Conservation (phyloP, 169 alveolate species). For the Theileria orientalis region DNA sequence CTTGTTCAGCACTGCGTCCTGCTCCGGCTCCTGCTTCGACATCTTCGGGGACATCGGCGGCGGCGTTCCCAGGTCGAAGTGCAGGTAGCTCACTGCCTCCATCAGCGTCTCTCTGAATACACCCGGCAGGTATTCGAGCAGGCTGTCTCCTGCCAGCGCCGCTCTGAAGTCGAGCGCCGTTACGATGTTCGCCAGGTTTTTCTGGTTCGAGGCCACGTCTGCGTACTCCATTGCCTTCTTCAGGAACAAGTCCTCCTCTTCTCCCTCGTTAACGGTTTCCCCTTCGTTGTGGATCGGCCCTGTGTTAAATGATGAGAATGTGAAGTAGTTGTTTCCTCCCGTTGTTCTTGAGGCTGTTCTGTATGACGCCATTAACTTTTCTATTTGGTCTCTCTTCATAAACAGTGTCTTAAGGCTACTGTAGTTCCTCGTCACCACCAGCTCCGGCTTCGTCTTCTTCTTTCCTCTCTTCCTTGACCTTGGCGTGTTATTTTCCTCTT, state of each 20-base stretch:
- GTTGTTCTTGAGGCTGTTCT: constrained; percentile 16
- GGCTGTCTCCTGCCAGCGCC: constrained; percentile 38
- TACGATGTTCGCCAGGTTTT: constrained; percentile 33
- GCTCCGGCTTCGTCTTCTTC: background rate
- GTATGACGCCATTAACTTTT: constrained; percentile 21
- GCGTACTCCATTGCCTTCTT: constrained; percentile 51
- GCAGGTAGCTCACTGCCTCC: constrained; percentile 27
- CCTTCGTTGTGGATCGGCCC: constrained; percentile 4
- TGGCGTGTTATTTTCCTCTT: background rate
- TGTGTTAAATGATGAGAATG: background rate
- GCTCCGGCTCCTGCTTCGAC: background rate
- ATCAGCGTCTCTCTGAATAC: constrained; percentile 39
- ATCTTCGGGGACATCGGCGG: constrained; percentile 32
- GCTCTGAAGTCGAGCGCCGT: constrained; percentile 47
- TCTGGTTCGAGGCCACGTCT: constrained; percentile 59
- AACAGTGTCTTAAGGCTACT: constrained; percentile 17
- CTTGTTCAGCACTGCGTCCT: constrained; percentile 4
- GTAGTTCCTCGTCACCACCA: constrained; percentile 28
- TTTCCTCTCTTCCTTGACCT: background rate
- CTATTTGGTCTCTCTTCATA: constrained; percentile 31
- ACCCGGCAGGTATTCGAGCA: constrained; percentile 28
- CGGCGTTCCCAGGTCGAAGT: constrained; percentile 65
- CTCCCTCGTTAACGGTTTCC: background rate
- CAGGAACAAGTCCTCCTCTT: background rate
- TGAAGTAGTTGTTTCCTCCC: background rate